These are phyloP conservation scores for Orbilia ellipsospora DNA, from an alignment of 2,329 filamentous ascomycete genomes.

Conservation along the genomic window DNA sequence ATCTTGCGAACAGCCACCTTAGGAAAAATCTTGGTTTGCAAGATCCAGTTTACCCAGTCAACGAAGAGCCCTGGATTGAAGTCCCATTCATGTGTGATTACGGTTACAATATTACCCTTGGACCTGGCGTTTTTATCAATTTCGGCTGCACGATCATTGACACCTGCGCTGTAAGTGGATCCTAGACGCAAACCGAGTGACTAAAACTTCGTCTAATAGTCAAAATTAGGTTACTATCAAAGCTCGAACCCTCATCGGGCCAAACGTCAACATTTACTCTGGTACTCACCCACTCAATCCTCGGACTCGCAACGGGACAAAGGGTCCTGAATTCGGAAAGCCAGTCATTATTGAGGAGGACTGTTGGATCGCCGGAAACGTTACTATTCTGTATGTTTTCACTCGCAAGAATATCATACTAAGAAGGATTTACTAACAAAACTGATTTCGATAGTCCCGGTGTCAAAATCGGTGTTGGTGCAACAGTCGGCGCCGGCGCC, in stretches of 20 bases:
- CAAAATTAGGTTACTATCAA: conserved; percentile 59
- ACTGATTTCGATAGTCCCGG: conserved; percentile 62
- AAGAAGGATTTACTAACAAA: conserved; percentile 6
- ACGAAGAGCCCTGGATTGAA: conserved; percentile 69
- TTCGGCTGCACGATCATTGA: conserved; percentile 88
- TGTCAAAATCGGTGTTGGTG: conserved; percentile 67
- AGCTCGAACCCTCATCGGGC: conserved; percentile 72
- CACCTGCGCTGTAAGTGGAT: conserved; percentile 70
- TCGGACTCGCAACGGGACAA: conserved; percentile 77
- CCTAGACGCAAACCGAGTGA: conserved; percentile 18
- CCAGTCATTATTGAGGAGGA: conserved; percentile 80
- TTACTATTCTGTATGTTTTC: conserved; percentile 67
- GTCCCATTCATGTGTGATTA: conserved; percentile 93
- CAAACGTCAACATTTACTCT: conserved; percentile 87
- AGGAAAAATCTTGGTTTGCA: conserved; percentile 48
- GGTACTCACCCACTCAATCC: conserved; percentile 78
- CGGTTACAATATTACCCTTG: conserved; percentile 92
- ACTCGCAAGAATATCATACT: not conserved
- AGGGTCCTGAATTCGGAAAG: conserved; percentile 76
- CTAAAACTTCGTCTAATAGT: conserved; percentile 27
- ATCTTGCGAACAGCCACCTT: conserved; percentile 45
- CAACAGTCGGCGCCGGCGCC: conserved; percentile 68
- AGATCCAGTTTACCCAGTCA: conserved; percentile 52
- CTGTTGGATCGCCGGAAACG: conserved; percentile 73
- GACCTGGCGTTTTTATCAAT: conserved; percentile 83